Percentiles rank a stretch among this genome's conserved stretches.
Conservation (phyloP, 2,329 filamentous ascomycete genomes). For the Calonectria naviculata region DNA sequence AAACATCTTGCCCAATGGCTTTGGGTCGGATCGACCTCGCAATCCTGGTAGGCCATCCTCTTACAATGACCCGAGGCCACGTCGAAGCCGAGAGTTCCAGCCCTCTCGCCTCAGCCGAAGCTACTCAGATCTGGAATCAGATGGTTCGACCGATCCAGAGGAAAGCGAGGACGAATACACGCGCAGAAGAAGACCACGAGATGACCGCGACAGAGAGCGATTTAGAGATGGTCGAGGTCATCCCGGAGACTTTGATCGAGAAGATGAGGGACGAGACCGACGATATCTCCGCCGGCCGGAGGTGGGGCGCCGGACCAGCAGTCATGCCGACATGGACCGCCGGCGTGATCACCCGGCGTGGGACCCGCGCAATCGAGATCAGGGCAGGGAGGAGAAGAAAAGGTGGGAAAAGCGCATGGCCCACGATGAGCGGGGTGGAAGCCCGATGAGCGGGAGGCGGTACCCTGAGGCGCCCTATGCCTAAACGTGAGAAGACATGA, state of each 20-base stretch:
- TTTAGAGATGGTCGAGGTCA: slow-evolving; percentile 45
- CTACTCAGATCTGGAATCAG: slow-evolving; percentile 55
- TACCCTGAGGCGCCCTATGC: slow-evolving; percentile 51
- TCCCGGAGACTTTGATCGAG: slow-evolving; percentile 53
- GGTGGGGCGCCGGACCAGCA: slow-evolving; percentile 57
- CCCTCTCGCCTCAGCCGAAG: slow-evolving; percentile 53
- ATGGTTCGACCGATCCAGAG: slow-evolving; percentile 47
- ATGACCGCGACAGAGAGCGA: slow-evolving; percentile 43
- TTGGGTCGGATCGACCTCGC: slow-evolving; percentile 48
- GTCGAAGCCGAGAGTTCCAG: slow-evolving; percentile 54
- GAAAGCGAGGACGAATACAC: slow-evolving; percentile 46
- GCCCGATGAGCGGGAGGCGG: slow-evolving; percentile 49
- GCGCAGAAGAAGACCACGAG: slow-evolving; percentile 36
- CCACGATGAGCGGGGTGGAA: slow-evolving; percentile 43
- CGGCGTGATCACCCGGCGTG: slow-evolving; percentile 48
- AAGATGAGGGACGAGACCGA: slow-evolving; percentile 49
- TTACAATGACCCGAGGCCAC: slow-evolving; percentile 44
- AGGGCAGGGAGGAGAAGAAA: slow-evolving; percentile 47
- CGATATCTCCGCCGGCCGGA: slow-evolving; percentile 53
- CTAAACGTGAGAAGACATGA: slow-evolving; percentile 20
- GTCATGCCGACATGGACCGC: slow-evolving; percentile 61
- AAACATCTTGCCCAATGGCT: slow-evolving; percentile 53
- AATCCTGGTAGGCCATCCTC: slow-evolving; percentile 49
- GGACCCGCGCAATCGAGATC: slow-evolving; percentile 47
- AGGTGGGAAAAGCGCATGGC: slow-evolving; percentile 49